Conservation (phyloP, 805 yeast species). For the Starmerella vaccinii region DNA sequence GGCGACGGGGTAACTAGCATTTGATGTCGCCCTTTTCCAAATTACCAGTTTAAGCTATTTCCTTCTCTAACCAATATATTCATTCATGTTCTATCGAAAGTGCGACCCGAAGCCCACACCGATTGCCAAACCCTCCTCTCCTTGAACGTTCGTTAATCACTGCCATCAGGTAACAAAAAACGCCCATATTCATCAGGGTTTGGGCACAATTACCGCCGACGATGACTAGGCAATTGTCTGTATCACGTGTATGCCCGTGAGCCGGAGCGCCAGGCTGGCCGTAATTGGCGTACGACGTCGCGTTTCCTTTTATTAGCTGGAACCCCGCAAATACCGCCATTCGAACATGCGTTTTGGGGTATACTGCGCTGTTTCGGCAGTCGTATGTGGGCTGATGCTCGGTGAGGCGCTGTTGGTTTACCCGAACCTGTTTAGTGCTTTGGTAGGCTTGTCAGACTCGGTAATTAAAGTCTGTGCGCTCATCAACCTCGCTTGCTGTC, state of each 20-base stretch:
- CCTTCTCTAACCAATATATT: no score
- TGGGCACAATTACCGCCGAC: no score
- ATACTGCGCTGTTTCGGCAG: conserved; percentile 9
- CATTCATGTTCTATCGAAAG: no score
- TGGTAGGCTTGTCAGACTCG: conserved; percentile 44
- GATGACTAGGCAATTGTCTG: no score
- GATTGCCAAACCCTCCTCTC: no score
- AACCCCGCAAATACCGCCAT: neutral
- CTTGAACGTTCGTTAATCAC: no score
- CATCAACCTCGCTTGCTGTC: conserved; percentile 25
- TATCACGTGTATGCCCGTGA: neutral
- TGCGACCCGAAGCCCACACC: no score
- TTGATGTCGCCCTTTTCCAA: neutral
- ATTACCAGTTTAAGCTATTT: no score
- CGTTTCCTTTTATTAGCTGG: neutral
- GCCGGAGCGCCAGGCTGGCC: conserved; percentile 6
- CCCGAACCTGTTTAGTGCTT: conserved; percentile 42
- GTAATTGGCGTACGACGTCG: neutral
- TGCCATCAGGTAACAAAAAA: no score
- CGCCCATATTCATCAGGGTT: no score
- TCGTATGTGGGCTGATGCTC: conserved; percentile 25
- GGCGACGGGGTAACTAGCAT: neutral
- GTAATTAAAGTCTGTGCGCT: conserved; percentile 39
- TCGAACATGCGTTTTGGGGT: conserved; percentile 2
- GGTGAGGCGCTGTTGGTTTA: conserved; percentile 37